These are phyloP conservation scores for Hypoxylon fuscum DNA, from an alignment of 495 filamentous ascomycete genomes.

Conservation along the genomic window DNA sequence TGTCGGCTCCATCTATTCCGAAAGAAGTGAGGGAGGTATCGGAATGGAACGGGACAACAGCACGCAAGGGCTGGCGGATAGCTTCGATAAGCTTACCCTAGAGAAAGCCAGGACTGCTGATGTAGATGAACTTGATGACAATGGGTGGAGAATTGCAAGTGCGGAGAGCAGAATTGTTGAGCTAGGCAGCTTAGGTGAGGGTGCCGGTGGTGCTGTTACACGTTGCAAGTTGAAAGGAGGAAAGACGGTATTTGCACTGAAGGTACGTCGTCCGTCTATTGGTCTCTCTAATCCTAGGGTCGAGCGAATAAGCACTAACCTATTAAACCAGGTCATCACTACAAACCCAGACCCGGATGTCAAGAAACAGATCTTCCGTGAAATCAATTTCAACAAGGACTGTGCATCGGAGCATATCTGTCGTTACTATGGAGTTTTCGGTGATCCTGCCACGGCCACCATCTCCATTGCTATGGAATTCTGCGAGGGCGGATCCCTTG, in stretches of 20 bases:
- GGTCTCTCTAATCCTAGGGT: not conserved
- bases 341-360: constrained; percentile 97
- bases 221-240: constrained; percentile 86
- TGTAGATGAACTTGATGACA: constrained; percentile 93
- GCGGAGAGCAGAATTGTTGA: constrained; percentile 87
- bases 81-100: constrained; percentile 75
- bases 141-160: constrained; percentile 92
- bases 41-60: constrained; percentile 82
- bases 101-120: constrained; percentile 85
- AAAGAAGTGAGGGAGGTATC: constrained; percentile 68
- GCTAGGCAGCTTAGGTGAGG: constrained; percentile 90
- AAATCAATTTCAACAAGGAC: constrained; percentile 96
- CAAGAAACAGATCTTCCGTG: constrained; percentile 95
- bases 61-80: constrained; percentile 66
- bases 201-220: constrained; percentile 95
- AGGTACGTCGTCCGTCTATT: constrained; percentile 65
- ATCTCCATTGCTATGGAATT: constrained; percentile 99
- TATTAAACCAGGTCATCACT: constrained; percentile 80
- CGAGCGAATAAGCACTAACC: constrained; percentile 35
- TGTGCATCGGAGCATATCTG: constrained; percentile 95
- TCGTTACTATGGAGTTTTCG: constrained; percentile 95
- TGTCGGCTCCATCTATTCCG: constrained; percentile 83
- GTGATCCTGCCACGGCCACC: constrained; percentile 89
- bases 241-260: constrained; percentile 94
- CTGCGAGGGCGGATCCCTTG: constrained; percentile 93